Percentiles rank a stretch among this genome's conserved stretches.
phyloP scores from a whole-genome alignment of 2,329 filamentous ascomycete genomes.

The Cladorrhinum sp. region DNA sequence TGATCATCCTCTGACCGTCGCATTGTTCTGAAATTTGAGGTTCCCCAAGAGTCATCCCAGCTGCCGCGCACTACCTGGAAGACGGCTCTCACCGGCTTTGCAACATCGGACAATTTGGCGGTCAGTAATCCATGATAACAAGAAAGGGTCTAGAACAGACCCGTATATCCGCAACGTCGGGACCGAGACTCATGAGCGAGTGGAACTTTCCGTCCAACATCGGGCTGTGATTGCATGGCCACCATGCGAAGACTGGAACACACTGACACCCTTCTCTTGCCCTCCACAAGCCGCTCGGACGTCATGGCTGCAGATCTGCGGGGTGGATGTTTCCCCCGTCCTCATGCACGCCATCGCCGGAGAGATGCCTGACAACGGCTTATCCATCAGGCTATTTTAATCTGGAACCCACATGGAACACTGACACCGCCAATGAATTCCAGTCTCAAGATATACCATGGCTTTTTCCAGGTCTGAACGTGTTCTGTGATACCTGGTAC shows the following conservation, averaged over 20 bases:
- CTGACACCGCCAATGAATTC: neutral
- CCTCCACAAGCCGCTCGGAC: neutral
- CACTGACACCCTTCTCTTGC: too few species aligned
- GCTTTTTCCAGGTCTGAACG: neutral
- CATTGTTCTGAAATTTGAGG: too few species aligned
- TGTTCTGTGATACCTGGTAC: too few species aligned
- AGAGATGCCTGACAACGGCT: neutral
- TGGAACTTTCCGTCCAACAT: neutral
- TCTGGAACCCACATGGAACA: conserved; percentile 30
- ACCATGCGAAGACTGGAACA: too few species aligned
- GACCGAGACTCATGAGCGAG: neutral
- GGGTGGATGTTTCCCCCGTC: neutral
- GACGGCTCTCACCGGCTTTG: neutral
- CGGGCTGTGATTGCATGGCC: neutral
- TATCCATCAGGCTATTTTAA: conserved; percentile 26
- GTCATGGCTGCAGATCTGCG: neutral
- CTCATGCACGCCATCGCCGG: neutral
- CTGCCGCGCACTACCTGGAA: neutral
- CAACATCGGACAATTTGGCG: neutral
- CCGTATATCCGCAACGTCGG: neutral
- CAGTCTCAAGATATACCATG: neutral
- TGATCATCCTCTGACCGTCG: too few species aligned
- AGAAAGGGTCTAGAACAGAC: neutral
- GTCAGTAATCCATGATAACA: neutral
- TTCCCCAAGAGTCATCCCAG: neutral